These are phyloP conservation scores for Pyricularia sp. DNA, from an alignment of 2,329 filamentous ascomycete species.

Conservation along the genomic window DNA sequence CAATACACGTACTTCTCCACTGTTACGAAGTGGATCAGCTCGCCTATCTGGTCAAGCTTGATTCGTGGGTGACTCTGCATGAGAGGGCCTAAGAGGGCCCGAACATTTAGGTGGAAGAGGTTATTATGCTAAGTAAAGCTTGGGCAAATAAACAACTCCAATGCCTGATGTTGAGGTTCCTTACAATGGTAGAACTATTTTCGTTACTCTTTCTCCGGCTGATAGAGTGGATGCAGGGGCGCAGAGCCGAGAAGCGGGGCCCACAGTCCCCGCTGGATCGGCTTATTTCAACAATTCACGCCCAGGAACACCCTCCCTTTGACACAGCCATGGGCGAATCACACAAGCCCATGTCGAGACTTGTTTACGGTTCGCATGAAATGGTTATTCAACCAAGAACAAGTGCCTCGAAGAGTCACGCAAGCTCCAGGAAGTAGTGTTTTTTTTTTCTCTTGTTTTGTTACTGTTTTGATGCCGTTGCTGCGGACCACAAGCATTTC, in stretches of 20 bases:
- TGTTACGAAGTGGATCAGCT: too few species aligned
- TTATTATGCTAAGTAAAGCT: background rate
- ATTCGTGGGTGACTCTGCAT: background rate
- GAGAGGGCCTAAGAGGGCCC: too few species aligned
- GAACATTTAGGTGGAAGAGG: background rate
- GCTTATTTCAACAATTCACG: background rate
- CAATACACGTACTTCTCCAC: too few species aligned
- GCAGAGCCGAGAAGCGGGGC: background rate
- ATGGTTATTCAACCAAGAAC: background rate
- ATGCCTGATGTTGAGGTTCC: background rate
- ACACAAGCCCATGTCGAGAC: background rate
- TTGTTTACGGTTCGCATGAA: slow-evolving; percentile 1
- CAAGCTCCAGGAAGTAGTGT: background rate
- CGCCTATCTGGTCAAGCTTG: background rate
- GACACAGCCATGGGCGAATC: background rate
- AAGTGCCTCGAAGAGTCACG: background rate
- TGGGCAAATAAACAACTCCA: background rate
- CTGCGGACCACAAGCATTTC: background rate
- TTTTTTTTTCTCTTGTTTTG: background rate
- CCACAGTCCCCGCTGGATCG: background rate
- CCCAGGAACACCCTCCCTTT: background rate
- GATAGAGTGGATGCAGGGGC: background rate
- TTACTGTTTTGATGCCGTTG: background rate
- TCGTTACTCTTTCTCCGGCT: background rate
- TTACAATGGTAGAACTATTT: background rate